phyloP scores from a whole-genome alignment of 176 grass and related monocot species.

The Tillandsia fasciculata region DNA sequence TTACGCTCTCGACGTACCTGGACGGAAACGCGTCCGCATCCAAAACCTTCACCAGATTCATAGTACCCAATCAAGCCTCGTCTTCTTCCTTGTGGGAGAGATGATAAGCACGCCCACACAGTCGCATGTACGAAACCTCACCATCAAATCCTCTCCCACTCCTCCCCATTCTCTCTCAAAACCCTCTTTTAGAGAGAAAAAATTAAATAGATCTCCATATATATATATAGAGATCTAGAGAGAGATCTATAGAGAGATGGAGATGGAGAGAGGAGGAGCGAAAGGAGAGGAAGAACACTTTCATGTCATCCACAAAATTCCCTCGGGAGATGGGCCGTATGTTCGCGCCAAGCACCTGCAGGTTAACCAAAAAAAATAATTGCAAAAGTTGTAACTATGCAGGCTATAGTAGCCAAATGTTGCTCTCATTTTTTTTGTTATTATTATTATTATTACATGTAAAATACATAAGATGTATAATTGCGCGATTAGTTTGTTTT shows the following conservation, averaged over 20 bases:
- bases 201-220: background rate
- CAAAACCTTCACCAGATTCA: slow-evolving; percentile 23
- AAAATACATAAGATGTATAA: too few relatives aligned
- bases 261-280: slow-evolving; percentile 10
- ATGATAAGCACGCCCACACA: background rate
- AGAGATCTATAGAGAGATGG: slow-evolving; percentile 20
- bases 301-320: slow-evolving; percentile 65
- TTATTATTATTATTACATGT: too few relatives aligned
- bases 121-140: background rate
- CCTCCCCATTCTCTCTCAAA: slow-evolving; percentile 4
- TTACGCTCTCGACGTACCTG: background rate
- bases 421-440: too few relatives aligned
- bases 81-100: background rate
- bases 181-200: background rate
- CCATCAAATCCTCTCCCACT: background rate
- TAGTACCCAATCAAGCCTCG: background rate
- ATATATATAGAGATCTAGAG: background rate
- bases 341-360: slow-evolving; percentile 86
- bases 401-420: too few relatives aligned
- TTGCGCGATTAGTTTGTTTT: too few relatives aligned
- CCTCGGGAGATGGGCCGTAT: slow-evolving; percentile 74
- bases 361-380: slow-evolving; percentile 20
- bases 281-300: slow-evolving; percentile 10
- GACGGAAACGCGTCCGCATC: slow-evolving; percentile 9
- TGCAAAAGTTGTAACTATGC: background rate